Percentiles rank a stretch among this genome's conserved stretches.
Evolutionary conservation across 306 rosid species (phyloP).

Genomic region (cucumber (Cucumis sativus)): Cucumber_9930_V3 NC_026658.2:4519501-4520000

Average conservation of each 20-base stretch:
- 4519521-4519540: background rate
- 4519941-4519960: background rate
- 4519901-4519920: background rate
- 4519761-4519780: background rate
- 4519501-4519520: background rate
- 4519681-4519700: background rate
- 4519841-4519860: background rate
- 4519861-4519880: background rate
- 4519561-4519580: background rate
- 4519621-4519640: background rate
- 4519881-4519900: background rate
- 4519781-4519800: background rate
- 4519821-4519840: background rate
- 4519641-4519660: background rate
- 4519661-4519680: background rate
- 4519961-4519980: background rate
- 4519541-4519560: background rate
- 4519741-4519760: background rate
- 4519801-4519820: background rate
- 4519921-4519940: background rate
- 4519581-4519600: background rate
- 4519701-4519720: background rate
- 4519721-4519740: background rate
- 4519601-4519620: background rate
- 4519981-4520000: constrained; percentile 4